Conservation (phyloP, 345 rosid species). For the Euphorbia lathyris region DNA sequence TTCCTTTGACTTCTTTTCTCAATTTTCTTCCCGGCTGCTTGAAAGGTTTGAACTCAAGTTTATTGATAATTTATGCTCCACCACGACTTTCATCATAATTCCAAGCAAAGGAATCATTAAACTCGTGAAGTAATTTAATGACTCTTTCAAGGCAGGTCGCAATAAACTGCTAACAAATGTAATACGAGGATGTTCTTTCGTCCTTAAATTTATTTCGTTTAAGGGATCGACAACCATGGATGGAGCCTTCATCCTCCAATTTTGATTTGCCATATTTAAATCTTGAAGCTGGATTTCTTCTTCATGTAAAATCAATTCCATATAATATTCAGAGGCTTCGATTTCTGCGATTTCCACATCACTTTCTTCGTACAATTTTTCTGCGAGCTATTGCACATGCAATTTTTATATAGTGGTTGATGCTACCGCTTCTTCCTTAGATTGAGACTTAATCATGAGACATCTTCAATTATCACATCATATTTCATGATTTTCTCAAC, state of each 20-base stretch:
- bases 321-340: too few species aligned
- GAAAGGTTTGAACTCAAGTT: neutral
- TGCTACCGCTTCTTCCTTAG: too few species aligned
- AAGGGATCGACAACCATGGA: neutral
- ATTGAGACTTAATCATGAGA: too few species aligned
- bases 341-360: too few species aligned
- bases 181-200: neutral
- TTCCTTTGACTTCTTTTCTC: neutral
- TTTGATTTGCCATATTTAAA: neutral
- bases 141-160: neutral
- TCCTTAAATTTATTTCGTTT: neutral
- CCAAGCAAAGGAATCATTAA: constrained; percentile 12
- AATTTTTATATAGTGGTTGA: too few species aligned
- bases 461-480: too few species aligned
- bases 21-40: neutral
- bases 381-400: too few species aligned
- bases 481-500: too few species aligned
- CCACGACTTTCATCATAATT: neutral
- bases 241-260: neutral
- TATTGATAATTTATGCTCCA: neutral
- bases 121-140: neutral
- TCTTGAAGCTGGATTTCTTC: neutral
- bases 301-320: too few species aligned
- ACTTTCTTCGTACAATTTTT: too few species aligned
- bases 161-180: neutral